Evolutionary conservation across 2,329 filamentous ascomycete species (phyloP).

Genomic region (Paecilomyces formosus): DNA sequence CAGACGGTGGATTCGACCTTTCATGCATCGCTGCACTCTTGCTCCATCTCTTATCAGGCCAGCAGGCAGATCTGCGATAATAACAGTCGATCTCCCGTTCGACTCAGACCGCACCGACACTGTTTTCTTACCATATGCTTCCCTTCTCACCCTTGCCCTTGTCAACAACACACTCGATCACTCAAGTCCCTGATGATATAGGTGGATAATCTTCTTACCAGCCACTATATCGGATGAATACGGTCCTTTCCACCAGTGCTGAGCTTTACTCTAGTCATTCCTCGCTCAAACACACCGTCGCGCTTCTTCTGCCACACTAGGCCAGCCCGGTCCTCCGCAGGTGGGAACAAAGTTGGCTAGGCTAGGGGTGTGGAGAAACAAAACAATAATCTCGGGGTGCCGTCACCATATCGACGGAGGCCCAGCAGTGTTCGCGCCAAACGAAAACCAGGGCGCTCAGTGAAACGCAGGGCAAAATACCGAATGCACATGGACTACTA

Average conservation of each 20-base stretch:
- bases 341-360: neutral
- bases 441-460: neutral
- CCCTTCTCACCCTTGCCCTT: neutral
- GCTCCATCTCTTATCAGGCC: neutral
- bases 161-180: neutral
- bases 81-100: neutral
- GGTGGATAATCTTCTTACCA: neutral
- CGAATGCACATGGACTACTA: neutral
- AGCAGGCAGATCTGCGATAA: neutral
- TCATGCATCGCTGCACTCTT: neutral
- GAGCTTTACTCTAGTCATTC: neutral
- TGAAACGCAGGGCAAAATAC: neutral
- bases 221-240: neutral
- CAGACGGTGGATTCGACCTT: neutral
- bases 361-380: neutral
- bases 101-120: neutral
- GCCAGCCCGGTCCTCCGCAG: neutral
- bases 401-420: neutral
- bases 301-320: neutral
- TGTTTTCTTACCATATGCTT: neutral
- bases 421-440: neutral
- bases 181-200: neutral
- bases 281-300: neutral
- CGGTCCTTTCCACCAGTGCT: neutral
- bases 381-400: neutral